Base-by-base conservation (phyloP, 192 early-diverging fungal genomes). In the Endogone sp. region DNA sequence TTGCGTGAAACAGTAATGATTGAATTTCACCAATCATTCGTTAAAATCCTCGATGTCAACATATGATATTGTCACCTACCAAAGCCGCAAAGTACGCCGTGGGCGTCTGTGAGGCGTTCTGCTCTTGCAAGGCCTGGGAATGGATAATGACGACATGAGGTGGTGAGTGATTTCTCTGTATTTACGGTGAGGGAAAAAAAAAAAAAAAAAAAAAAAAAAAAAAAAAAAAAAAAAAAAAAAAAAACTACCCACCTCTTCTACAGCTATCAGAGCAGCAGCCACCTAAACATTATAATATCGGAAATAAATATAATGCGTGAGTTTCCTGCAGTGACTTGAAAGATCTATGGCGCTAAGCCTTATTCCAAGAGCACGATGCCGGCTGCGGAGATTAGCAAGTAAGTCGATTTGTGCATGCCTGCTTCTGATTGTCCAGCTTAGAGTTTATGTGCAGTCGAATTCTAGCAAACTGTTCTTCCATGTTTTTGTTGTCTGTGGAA, bases 51-150 rank as follows among this genome's bases (percentile, higher is more conserved):
- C n/a, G n/a, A n/a, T n/a, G n/a, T n/a, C n/a, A n/a, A n/a, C n/a
- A n/a, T n/a, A n/a, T n/a, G n/a, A n/a, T n/a, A n/a, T n/a, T n/a
- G n/a, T 49, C 9, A 31, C 61, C 76, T 83, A 91, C 88, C 73
- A 98, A 79, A 25, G 92, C 89, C 20, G 89, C 93, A 88, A 97
- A 97, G 76, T 98, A 98, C 25, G 93, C 91, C 27, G 91, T 84
- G 3, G 96, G 91, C 30, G 83, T 85, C 30, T 87, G 79, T 29
- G 81, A 66, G 20, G 82, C 84, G 37, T 81, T 73, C 72, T 94
- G 89, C 73, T 98, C 96, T 24, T 74, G 76, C 67, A 98, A 86
- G 26, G 92, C 92, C 76, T 93, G 87, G 61, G 81, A 77, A 54
- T 90, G 84, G 66, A 92, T 68, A 22, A 93, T 80, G n/a, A 88